Evolutionary conservation across 441 rosid genomes (phyloP).

Genomic region (Arabidopsis hybrid): DNA sequence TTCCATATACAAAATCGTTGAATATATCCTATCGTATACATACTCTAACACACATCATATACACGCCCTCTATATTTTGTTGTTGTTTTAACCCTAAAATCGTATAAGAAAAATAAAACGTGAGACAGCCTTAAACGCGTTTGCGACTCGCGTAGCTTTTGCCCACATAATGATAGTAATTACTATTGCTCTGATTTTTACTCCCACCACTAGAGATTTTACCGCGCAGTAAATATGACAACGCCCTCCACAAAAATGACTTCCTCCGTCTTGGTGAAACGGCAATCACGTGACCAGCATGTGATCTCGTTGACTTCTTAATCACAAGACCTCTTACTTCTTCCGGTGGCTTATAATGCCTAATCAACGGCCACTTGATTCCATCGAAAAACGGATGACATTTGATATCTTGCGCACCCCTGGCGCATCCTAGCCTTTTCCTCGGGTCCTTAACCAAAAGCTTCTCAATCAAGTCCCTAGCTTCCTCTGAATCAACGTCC

Average conservation of each 20-base stretch:
- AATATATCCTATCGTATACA: constrained; percentile 31
- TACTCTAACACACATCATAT: constrained; percentile 11
- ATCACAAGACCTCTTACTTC: constrained; percentile 55
- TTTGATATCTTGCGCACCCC: constrained; percentile 69
- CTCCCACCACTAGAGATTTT: constrained; percentile 34
- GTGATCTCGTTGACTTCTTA: constrained; percentile 46
- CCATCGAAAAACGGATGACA: constrained; percentile 68
- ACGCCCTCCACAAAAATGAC: constrained; percentile 44
- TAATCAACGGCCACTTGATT: constrained; percentile 71
- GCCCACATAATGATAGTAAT: constrained; percentile 42
- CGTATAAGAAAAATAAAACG: constrained; percentile 1
- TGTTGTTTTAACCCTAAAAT: constrained; percentile 14
- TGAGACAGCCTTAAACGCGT: constrained; percentile 37
- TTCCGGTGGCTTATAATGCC: constrained; percentile 64
- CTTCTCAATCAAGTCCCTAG: constrained; percentile 60
- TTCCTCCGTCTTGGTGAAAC: constrained; percentile 44
- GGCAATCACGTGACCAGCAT: constrained; percentile 45
- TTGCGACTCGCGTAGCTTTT: constrained; percentile 42
- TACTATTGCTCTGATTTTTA: constrained; percentile 43
- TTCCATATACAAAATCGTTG: constrained; percentile 38
- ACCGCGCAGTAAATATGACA: constrained; percentile 40
- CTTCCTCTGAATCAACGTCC: constrained; percentile 51
- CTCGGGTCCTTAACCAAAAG: constrained; percentile 60
- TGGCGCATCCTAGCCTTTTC: constrained; percentile 62
- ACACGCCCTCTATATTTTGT: constrained; percentile 6